A percentile compares a stretch with the other conserved stretches of the same genome.
phyloP scores from a whole-genome alignment of 164 flowering plant species.

The Hamamelis virginiana region DNA sequence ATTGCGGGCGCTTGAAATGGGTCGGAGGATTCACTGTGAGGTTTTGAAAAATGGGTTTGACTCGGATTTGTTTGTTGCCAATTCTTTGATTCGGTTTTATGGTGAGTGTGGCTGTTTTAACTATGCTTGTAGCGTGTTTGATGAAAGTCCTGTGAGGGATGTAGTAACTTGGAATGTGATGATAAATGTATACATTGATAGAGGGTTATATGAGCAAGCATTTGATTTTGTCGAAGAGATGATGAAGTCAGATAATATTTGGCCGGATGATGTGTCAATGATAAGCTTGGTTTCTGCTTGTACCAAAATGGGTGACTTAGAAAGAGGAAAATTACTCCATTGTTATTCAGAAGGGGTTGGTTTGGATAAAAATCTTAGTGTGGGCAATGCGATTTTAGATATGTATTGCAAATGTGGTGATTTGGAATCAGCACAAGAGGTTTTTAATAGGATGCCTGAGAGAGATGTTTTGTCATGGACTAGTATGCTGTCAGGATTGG shows the following conservation, averaged over 20 bases:
- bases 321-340: slow-evolving; percentile 30
- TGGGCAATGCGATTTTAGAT: slow-evolving; percentile 36
- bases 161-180: slow-evolving; percentile 20
- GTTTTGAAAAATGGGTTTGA: slow-evolving; percentile 17
- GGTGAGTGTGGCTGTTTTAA: slow-evolving; percentile 11
- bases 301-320: slow-evolving; percentile 23
- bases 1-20: slow-evolving; percentile 7
- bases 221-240: slow-evolving; percentile 12
- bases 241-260: slow-evolving; percentile 6
- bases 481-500: slow-evolving; percentile 33
- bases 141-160: slow-evolving; percentile 11
- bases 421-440: slow-evolving; percentile 17
- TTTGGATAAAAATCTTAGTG: slow-evolving; percentile 22
- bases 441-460: slow-evolving; percentile 25
- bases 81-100: slow-evolving; percentile 21
- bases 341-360: slow-evolving; percentile 26
- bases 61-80: slow-evolving; percentile 16
- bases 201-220: slow-evolving; percentile 7
- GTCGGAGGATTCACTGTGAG: slow-evolving; percentile 16
- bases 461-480: slow-evolving; percentile 34
- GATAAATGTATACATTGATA: slow-evolving; percentile 10
- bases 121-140: slow-evolving; percentile 16
- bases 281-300: slow-evolving; percentile 33
- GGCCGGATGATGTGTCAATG: slow-evolving; percentile 35
- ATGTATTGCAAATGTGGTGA: slow-evolving; percentile 45